phyloP scores from a whole-genome alignment of 768 basidiomycete species.

The Ramaria sp. region DNA sequence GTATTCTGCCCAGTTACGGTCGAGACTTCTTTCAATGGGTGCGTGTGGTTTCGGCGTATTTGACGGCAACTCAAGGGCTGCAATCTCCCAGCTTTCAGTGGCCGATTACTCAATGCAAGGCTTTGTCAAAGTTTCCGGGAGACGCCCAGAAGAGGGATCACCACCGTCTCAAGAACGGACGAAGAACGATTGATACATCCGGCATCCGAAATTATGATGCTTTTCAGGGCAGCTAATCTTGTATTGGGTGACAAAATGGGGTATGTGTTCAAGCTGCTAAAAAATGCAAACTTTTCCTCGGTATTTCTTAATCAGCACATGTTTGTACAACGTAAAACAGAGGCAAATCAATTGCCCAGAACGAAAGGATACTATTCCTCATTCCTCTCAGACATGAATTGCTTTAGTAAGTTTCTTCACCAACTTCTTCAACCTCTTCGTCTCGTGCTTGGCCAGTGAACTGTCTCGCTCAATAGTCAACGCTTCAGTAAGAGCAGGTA shows the following conservation, averaged over 20 bases:
- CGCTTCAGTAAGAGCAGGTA: slow-evolving; percentile 73
- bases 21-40: slow-evolving; percentile 75
- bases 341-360: no score
- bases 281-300: no score
- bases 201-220: not conserved
- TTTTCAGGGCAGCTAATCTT: not conserved
- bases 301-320: no score
- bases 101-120: slow-evolving; percentile 64
- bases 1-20: slow-evolving; percentile 57
- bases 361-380: no score
- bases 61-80: not conserved
- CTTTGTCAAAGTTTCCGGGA: slow-evolving; percentile 55
- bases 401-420: slow-evolving; percentile 41
- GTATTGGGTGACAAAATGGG: no score
- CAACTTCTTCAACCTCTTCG: slow-evolving; percentile 40
- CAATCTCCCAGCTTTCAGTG: slow-evolving; percentile 37
- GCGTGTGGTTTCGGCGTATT: slow-evolving; percentile 9
- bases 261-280: no score
- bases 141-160: slow-evolving; percentile 43
- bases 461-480: slow-evolving; percentile 58
- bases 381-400: slow-evolving; percentile 14
- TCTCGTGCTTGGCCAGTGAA: slow-evolving; percentile 51
- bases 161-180: not conserved
- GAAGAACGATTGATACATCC: not conserved
- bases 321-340: no score